Percentiles rank a stretch among this genome's conserved stretches.
Conservation (phyloP, 2,329 filamentous ascomycete species). For the Raffaelea ambrosiae region DNA sequence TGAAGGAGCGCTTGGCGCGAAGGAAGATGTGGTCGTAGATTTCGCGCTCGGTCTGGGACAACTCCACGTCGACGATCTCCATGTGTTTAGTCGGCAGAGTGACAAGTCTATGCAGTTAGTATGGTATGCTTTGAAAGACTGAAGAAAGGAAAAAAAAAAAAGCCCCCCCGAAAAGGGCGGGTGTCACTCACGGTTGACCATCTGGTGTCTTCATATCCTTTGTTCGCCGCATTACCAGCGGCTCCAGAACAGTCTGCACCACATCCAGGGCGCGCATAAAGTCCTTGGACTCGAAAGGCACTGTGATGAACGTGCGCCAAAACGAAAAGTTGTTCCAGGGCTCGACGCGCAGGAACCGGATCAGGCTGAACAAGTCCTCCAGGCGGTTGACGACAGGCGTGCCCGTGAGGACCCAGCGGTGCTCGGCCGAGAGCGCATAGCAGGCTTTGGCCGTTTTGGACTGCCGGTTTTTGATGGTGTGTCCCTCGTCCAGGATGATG, state of each 20-base stretch:
- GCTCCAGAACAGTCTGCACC: constrained; percentile 92
- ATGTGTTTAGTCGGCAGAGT: constrained; percentile 72
- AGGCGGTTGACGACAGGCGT: constrained; percentile 95
- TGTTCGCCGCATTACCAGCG: constrained; percentile 86
- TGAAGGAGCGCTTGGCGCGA: constrained; percentile 75
- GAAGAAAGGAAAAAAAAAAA: not conserved
- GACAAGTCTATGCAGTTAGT: constrained; percentile 46
- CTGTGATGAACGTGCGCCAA: constrained; percentile 97
- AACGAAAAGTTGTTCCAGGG: constrained; percentile 99
- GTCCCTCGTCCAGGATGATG: constrained; percentile 89
- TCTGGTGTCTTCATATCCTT: constrained; percentile 97
- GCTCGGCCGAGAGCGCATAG: constrained; percentile 76
- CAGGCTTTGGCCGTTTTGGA: constrained; percentile 95
- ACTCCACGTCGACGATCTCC: constrained; percentile 78
- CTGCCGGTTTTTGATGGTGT: constrained; percentile 81
- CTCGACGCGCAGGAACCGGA: constrained; percentile 87
- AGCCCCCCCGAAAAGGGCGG: not conserved
- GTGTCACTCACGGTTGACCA: constrained; percentile 46
- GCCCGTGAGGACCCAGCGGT: constrained; percentile 89
- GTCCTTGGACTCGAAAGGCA: constrained; percentile 92
- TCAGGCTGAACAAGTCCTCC: constrained; percentile 88
- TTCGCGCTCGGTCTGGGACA: constrained; percentile 76
- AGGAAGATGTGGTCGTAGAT: constrained; percentile 89
- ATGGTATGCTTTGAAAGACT: not conserved
- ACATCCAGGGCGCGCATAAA: constrained; percentile 91